Conservation (phyloP, 345 rosid species). For the Isatis tinctoria region DNA sequence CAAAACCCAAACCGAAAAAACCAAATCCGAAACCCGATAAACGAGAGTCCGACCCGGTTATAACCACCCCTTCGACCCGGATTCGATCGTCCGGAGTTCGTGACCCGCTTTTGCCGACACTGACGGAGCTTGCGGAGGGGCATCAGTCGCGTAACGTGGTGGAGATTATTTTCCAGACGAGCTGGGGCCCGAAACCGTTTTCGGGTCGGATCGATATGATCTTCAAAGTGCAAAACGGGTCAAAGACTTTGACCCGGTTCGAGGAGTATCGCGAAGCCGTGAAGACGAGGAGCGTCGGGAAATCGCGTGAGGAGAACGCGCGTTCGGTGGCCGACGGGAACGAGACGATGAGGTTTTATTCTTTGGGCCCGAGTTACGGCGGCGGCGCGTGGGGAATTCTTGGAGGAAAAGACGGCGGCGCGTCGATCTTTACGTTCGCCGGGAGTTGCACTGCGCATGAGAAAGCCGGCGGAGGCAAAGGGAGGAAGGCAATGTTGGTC, state of each 20-base stretch:
- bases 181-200: conserved; percentile 82
- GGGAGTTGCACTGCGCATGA: conserved; percentile 84
- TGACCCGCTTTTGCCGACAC: conserved; percentile 54
- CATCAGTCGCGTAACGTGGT: conserved; percentile 92
- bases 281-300: conserved; percentile 46
- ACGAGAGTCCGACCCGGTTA: conserved; percentile 32
- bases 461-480: conserved; percentile 76
- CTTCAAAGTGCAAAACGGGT: conserved; percentile 82
- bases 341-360: conserved; percentile 92
- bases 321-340: conserved; percentile 93
- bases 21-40: conserved; percentile 22
- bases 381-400: conserved; percentile 34
- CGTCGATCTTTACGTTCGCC: conserved; percentile 63
- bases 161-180: conserved; percentile 88
- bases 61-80: conserved; percentile 22
- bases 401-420: conserved; percentile 35
- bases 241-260: conserved; percentile 62
- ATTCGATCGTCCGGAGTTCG: conserved; percentile 37
- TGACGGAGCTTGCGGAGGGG: conserved; percentile 75
- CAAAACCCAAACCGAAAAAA: conserved; percentile 26
- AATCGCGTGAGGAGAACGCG: conserved; percentile 61
- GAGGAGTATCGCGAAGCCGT: conserved; percentile 89
- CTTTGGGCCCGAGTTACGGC: conserved; percentile 58
- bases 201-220: conserved; percentile 82
- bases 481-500: conserved; percentile 90